A percentile compares a stretch with the other conserved stretches of the same genome.
Conservation (phyloP, 2,329 filamentous ascomycete species). For the Colletotrichum sp. region DNA sequence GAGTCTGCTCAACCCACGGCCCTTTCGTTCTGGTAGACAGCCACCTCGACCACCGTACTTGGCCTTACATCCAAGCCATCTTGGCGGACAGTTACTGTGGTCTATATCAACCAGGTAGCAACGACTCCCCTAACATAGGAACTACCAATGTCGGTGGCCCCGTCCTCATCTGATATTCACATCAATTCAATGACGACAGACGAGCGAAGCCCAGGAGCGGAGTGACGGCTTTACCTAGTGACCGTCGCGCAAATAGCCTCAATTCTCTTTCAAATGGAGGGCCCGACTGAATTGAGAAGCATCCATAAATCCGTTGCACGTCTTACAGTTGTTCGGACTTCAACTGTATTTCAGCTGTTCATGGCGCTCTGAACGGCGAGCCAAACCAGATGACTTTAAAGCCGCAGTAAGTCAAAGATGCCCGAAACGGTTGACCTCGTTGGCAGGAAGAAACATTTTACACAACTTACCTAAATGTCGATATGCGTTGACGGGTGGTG, state of each 20-base stretch:
- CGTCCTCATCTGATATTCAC: too few relatives aligned
- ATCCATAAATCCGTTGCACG: not conserved
- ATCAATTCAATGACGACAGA: too few relatives aligned
- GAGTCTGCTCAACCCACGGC: not conserved
- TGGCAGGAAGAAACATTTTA: not conserved
- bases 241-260: not conserved
- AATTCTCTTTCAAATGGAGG: not conserved
- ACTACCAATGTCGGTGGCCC: accelerated
- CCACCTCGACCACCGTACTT: not conserved
- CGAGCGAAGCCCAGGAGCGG: too few relatives aligned
- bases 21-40: not conserved
- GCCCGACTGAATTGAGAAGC: not conserved
- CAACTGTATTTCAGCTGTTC: not conserved
- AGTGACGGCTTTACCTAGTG: too few relatives aligned
- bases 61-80: not conserved
- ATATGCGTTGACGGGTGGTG: not conserved
- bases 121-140: not conserved
- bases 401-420: not conserved
- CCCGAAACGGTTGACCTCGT: not conserved
- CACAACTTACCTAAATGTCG: accelerated
- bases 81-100: not conserved
- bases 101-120: not conserved
- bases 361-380: not conserved
- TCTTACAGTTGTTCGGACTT: not conserved
- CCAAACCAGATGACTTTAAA: not conserved